phyloP scores from a whole-genome alignment of 129 eudicot genomes.

The Flaveria bidentis region DNA sequence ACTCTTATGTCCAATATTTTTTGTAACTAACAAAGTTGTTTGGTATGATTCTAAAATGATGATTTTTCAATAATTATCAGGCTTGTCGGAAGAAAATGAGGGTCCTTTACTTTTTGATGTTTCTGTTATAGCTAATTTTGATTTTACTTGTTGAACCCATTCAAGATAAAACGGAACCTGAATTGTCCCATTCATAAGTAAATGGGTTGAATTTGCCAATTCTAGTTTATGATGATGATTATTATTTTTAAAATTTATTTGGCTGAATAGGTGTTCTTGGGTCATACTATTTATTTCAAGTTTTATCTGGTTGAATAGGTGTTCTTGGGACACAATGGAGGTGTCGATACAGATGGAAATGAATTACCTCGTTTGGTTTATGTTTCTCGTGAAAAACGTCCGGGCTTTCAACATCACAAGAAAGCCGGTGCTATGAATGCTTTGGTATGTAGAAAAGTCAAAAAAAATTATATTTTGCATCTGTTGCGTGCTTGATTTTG shows the following conservation, averaged over 20 bases:
- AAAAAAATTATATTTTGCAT: neutral
- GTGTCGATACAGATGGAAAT: constrained; percentile 83
- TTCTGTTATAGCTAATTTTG: no score
- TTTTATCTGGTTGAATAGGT: constrained; percentile 45
- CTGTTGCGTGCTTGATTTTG: neutral
- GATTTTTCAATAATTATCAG: no score
- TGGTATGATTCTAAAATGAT: no score
- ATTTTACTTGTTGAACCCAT: no score
- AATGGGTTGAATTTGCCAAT: neutral
- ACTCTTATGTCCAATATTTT: no score
- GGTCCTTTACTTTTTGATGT: no score
- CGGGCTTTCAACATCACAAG: constrained; percentile 93
- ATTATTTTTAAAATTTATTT: neutral
- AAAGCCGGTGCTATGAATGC: constrained; percentile 99
- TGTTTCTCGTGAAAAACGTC: constrained; percentile 96
- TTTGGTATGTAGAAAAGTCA: constrained; percentile 53
- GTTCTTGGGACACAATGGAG: constrained; percentile 90
- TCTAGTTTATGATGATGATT: neutral
- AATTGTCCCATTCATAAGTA: neutral
- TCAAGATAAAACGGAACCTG: no score
- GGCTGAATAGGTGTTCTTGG: no score
- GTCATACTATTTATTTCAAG: neutral
- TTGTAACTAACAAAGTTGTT: no score
- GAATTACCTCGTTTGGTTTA: constrained; percentile 87
- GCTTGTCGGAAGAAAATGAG: no score